Evolutionary conservation across 2,329 filamentous ascomycete genomes (phyloP), one percentile per base, ranked within the genome.

Genomic region (Ceratocystis papillata): DNA sequence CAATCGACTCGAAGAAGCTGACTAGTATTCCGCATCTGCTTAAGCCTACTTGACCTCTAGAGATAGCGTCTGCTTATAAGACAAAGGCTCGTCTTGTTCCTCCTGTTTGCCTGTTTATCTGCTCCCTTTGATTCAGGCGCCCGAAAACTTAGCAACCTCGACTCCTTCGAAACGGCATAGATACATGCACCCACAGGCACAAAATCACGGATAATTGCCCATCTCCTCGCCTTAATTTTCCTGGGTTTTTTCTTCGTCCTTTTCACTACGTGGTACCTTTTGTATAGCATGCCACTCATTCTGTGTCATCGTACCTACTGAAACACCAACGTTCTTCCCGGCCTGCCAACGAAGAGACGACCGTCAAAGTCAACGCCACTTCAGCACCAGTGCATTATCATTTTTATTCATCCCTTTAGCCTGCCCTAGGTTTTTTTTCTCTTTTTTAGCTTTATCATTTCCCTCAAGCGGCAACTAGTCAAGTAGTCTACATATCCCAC

Each of bases 381-480:
- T 37, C 28, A n/a, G 55, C 28, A 37, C 53, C 55, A 37, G 25
- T 37, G 12, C n/a, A 59, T 37, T 20, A n/a, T 30, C 6, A 59
- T 37, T 33, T 59, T 59, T 59, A 53, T 53, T 33, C 53, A 30
- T 59, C 55, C 55, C 55, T 59, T 59, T 20, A n/a, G 55, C 17
- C 28, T 15, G n/a, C 17, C 50, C 25, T 37, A 20, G 28, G 55
- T 30, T 30, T 59, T 28, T 28, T 5, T 28, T 37, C n/a, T 30
- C 37, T 28, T 28, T 5, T 28, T 59, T 59, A n/a, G 55, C 28
- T 17, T 22, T 10, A 20, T 6, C 48, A 10, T 15, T n/a, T 37
- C 28, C 10, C n/a, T 10, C 28, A 59, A 37, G 55, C 55, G 20
- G 12, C 10, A 53, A 25, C 22, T n/a, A 50, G 20, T 25, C 48